These are phyloP conservation scores for Saccharomycodes ludwigii DNA, from an alignment of 805 yeast species.

Conservation along the genomic window DNA sequence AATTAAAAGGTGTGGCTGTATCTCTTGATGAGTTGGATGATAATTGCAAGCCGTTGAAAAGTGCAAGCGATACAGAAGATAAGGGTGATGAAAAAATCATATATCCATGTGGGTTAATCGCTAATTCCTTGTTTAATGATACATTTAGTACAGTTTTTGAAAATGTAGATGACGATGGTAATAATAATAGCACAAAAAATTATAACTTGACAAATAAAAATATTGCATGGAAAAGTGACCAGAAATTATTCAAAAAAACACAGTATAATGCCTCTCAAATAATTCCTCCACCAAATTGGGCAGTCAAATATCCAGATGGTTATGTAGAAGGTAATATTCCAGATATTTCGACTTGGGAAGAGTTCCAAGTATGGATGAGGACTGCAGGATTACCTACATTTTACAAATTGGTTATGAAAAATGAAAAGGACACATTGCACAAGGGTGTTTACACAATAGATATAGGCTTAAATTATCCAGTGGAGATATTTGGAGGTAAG, in stretches of 20 bases:
- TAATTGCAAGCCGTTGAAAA: conserved; percentile 26
- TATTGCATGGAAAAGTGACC: conserved; percentile 65
- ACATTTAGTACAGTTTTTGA: conserved; percentile 43
- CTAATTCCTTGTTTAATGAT: conserved; percentile 71
- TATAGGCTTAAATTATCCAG: conserved; percentile 73
- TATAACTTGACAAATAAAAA: conserved; percentile 37
- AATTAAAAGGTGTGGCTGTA: conserved; percentile 67
- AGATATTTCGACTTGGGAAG: conserved; percentile 52
- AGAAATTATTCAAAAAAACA: conserved; percentile 51
- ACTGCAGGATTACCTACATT: conserved; percentile 90
- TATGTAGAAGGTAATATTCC: conserved; percentile 61
- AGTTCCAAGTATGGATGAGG: conserved; percentile 79
- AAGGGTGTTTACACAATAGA: conserved; percentile 61
- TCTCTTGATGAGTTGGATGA: conserved; percentile 34
- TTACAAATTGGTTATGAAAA: conserved; percentile 69
- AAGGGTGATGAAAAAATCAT: conserved; percentile 30
- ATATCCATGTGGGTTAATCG: conserved; percentile 79
- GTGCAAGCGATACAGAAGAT: no score
- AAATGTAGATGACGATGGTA: conserved; percentile 22
- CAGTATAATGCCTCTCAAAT: conserved; percentile 45
- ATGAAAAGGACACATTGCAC: conserved; percentile 40
- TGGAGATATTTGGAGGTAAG: conserved; percentile 74
- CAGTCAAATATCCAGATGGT: conserved; percentile 56
- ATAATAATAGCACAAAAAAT: conserved; percentile 13
- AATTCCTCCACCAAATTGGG: conserved; percentile 81